Evolutionary conservation across 306 rosid genomes (phyloP), one percentile per base, ranked within the genome.

Genomic region (Lagenaria siceraria): DNA sequence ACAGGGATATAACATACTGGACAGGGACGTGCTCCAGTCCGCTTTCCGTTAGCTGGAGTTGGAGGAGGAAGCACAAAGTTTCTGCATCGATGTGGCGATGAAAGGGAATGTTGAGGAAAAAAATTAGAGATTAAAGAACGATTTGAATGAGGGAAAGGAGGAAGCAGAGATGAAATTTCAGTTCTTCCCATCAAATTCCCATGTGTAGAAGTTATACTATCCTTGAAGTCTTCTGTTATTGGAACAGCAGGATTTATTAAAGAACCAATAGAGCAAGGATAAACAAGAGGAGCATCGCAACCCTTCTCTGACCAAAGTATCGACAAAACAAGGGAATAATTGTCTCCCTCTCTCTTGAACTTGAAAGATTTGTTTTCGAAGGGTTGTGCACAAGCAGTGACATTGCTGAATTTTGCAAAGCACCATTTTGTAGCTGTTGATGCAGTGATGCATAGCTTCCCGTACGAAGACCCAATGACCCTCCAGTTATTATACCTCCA

Each of bases 1-100:
- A 87, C 92, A 10, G 96, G 96, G 74, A 95, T 76, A 82, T 95
- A 95, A 82, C 98, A 95, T 55, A 95, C 98, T 38, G 95, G 96
- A 63, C 98, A 95, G 25, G 98, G 97, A 25, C 97, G 93, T 35
- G 97, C 97, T 84, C 97, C 98, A 77, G 86, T 60, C 49, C 96
- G 86, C 83, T 89, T 92, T 82, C 91, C 86, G 51, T 79, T 76
- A 25, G 80, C 77, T 13, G 95, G 93, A 49, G 98, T 96, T 38
- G 96, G 98, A 62, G 98, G 97, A 81, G 98, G 97, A 82, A 87
- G 84, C 46, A 89, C 89, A 85, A 95, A 90, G 69, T 84, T 82
- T 74, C 79, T 84, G 78, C 98, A 95, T 3, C 9, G 86, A 79
- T 92, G 89, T 52, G 84, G 68, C 46, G 29, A 66, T 4, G 64